Conservation (phyloP, 139 green algal species). For the Chlamydomonas sp. region DNA sequence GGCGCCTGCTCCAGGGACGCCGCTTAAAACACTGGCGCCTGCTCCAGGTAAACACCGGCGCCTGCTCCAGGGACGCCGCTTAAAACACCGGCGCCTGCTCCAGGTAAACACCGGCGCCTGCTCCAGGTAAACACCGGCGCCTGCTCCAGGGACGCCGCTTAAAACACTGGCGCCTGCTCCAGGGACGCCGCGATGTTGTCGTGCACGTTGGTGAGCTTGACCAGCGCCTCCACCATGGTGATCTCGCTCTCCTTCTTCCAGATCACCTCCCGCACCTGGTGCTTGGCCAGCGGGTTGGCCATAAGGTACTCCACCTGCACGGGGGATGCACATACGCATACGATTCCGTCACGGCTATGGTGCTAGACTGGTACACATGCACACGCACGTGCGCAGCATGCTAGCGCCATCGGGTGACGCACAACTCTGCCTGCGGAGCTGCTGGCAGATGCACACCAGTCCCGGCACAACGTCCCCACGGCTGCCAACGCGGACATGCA, state of each 20-base stretch:
- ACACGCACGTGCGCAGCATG: no score
- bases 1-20: no score
- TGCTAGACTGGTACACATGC: no score
- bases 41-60: slow-evolving; percentile 16
- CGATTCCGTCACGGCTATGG: no score
- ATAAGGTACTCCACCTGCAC: slow-evolving; percentile 49
- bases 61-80: no score
- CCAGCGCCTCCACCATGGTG: slow-evolving; percentile 63
- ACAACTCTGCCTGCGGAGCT: neutral
- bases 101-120: neutral
- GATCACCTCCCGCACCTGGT: slow-evolving; percentile 60
- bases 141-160: no score
- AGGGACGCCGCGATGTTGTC: slow-evolving; percentile 46
- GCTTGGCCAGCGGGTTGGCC: slow-evolving; percentile 47
- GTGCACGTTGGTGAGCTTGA: slow-evolving; percentile 59
- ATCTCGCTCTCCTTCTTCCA: slow-evolving; percentile 65
- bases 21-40: no score
- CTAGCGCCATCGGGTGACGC: neutral
- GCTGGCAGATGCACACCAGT: no score
- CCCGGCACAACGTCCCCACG: no score
- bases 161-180: neutral
- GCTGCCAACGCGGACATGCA: neutral
- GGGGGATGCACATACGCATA: no score
- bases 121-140: slow-evolving; percentile 13
- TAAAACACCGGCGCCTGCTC: neutral